phyloP scores from a whole-genome alignment of 2,329 filamentous ascomycete genomes.

The Chaetomium strumarium region DNA sequence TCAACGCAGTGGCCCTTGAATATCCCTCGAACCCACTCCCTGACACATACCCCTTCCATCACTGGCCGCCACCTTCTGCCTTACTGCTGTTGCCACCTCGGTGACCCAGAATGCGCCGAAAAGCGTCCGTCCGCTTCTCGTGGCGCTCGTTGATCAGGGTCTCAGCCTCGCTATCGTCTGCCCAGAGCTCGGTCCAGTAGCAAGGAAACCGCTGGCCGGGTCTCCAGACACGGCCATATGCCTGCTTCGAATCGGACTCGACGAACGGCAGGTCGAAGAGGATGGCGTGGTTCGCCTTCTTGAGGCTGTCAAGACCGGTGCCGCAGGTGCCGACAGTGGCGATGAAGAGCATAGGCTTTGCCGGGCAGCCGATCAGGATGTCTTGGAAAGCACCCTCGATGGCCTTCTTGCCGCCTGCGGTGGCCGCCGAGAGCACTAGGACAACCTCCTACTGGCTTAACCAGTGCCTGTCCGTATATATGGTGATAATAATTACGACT shows the following conservation, averaged over 20 bases:
- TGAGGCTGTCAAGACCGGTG: conserved; percentile 8
- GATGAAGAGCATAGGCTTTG: conserved; percentile 10
- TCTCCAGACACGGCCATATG: conserved; percentile 11
- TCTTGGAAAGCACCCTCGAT: conserved; percentile 4
- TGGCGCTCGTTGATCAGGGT: conserved; percentile 1
- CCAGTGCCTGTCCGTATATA: conserved; percentile 11
- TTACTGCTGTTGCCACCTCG: background rate
- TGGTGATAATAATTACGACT: conserved; percentile 9
- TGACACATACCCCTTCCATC: background rate
- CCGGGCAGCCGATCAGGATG: conserved; percentile 3
- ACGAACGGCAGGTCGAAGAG: conserved; percentile 15
- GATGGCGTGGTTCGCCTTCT: conserved; percentile 12
- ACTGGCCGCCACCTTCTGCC: background rate
- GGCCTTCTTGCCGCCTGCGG: background rate
- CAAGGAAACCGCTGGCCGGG: conserved; percentile 11
- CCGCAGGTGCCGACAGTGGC: conserved; percentile 7
- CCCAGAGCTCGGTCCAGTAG: conserved; percentile 9
- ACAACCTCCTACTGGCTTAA: conserved; percentile 5
- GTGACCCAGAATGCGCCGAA: background rate
- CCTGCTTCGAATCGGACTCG: conserved; percentile 12
- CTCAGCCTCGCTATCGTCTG: conserved; percentile 4
- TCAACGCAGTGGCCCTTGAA: background rate
- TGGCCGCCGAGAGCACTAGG: conserved; percentile 1
- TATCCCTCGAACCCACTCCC: background rate
- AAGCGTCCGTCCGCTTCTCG: conserved; percentile 1